Base-by-base conservation (phyloP, 2,329 filamentous ascomycete species). In the Arthrobotrys iridis region DNA sequence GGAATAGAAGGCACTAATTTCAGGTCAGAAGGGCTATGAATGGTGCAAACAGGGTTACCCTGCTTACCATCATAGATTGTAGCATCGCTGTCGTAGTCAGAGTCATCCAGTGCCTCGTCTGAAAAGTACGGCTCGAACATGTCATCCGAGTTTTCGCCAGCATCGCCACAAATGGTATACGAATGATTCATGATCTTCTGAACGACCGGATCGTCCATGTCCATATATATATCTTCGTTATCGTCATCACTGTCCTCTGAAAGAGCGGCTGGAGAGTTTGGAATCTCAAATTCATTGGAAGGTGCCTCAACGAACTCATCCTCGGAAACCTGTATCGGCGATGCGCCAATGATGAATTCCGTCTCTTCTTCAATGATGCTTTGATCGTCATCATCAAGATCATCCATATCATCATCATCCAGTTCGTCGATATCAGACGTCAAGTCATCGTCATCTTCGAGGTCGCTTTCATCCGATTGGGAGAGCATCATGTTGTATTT, bases 141-240 rank as follows among this genome's bases (percentile, higher is more conserved):
- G 35, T 76, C 72, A 24, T 70, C 66, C 13, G 66, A 71, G 22
- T 76, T 59, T 50, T 76, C 72, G 26, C 70, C 64, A 15, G 11
- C 33, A n/a, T 76, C 72, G 10, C 65, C 72, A 22, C 57, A 58
- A 40, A 75, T 75, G 4, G 71, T 75, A 58, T 68, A 75, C 3
- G 71, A 68, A 37, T 75, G 63, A 15, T 75, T 75, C 71, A 75
- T 68, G 30, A 75, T 75, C n/a, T 75, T 68, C 15, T 68, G 63
- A 22, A 75, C 63, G 1, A 75, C 63, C 11, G 71, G 71, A 22
- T 75, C 71, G 15, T 75, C 71, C 63, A 75, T 75, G 33, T 75
- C 71, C 71, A 76, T 76, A 40, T 76, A 70, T 10, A 70, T 76
- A 26, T 70, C 72, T 37, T 76, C 72, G 24, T 55, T 57, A 7